Base-by-base conservation (phyloP, 2,329 filamentous ascomycete species). In the Talaromyces islandicus region DNA sequence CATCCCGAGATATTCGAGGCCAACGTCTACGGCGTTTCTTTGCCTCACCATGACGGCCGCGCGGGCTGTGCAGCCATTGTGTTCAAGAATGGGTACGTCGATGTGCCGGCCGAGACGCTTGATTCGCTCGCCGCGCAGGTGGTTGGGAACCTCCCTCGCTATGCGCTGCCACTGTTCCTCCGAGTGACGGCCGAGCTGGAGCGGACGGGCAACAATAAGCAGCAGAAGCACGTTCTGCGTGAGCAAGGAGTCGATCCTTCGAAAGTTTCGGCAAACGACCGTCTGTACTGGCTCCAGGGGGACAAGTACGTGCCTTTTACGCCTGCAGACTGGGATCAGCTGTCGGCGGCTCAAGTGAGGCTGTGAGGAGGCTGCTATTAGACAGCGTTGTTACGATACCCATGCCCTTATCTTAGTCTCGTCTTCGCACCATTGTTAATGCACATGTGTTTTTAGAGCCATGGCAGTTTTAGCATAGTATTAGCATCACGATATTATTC, bases 131-230 rank as follows among this genome's bases (percentile, higher is more conserved):
- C 87, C 0, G 68, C 75, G 0, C 86, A 91, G 67, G 83, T 83
- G 0, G 69, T 77, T 14, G 72, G 73, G 7, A 77, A 77, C 7
- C 77, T 96, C 27, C 91, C 92, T 0, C 82, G 81, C 54, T 95
- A 89, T 68, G 91, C 91, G 0, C 82, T 87, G 4, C 92, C 92
- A 0, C 67, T 94, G 0, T 96, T 96, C 75, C 71, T 96, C 54
- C 81, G 92, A 12, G 74, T 92, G 6, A 82, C 87, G 7, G 79
- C 76, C 27, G 81, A 83, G 27, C 81, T 85, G 65, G 85, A 88
- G 68, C 81, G 85, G 1, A 96, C 92, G 4, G 91, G 91, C 0
- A 96, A 91, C 54, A 89, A 91, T 69, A 96, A 96, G 80, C 90
- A 95, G 77, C 88, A 92, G 75, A 96, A 96, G 75, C 85, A 88